Evolutionary conservation across 495 filamentous ascomycete species (phyloP).

Genomic region (Neurospora sp.): DNA sequence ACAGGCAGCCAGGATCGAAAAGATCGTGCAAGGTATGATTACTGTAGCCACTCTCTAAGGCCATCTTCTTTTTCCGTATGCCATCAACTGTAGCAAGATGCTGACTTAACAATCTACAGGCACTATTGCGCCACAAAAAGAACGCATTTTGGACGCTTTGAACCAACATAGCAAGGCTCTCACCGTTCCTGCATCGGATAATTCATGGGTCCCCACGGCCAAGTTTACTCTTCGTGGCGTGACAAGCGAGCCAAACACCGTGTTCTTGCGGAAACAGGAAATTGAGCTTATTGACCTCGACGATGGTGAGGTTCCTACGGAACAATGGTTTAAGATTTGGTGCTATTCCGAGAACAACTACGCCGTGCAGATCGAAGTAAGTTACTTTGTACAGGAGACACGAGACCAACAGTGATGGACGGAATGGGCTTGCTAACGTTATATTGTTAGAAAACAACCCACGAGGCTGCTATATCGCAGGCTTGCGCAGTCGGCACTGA

Average conservation of each 20-base stretch:
- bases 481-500: constrained; percentile 20
- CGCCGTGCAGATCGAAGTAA: constrained; percentile 27
- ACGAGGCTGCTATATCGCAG: constrained; percentile 24
- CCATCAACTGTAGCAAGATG: neutral
- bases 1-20: constrained; percentile 11
- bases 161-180: constrained; percentile 5
- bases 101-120: neutral
- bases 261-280: constrained; percentile 29
- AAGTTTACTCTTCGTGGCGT: constrained; percentile 34
- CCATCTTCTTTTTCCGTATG: neutral
- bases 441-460: constrained; percentile 14
- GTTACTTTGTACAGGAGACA: neutral
- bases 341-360: constrained; percentile 16
- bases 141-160: neutral
- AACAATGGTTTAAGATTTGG: constrained; percentile 37
- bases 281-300: constrained; percentile 12
- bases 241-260: constrained; percentile 20
- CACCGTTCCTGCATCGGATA: constrained; percentile 22
- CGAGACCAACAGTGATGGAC: constrained; percentile 4
- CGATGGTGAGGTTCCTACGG: constrained; percentile 5
- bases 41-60: neutral
- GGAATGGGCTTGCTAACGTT: neutral
- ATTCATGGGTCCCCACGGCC: constrained; percentile 27
- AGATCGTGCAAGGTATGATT: constrained; percentile 11
- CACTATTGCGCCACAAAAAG: neutral